phyloP scores from a whole-genome alignment of 768 basidiomycete genomes.

The Tylopilus rubrobrunneus region DNA sequence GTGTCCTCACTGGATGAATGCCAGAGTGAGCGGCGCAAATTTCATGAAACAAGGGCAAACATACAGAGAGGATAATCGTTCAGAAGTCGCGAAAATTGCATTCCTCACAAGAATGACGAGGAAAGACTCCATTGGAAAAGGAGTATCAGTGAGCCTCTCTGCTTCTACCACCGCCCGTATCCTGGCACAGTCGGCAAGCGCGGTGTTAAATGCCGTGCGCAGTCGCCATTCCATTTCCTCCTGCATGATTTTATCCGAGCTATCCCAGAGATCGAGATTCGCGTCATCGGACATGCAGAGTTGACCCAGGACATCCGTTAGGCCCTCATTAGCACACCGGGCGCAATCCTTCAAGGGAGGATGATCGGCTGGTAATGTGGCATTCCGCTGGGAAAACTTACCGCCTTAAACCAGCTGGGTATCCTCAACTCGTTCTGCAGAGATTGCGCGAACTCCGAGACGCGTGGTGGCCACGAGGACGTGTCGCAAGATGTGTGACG shows the following conservation, averaged over 20 bases:
- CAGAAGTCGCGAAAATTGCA: background rate
- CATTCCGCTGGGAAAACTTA: background rate
- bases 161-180: slow-evolving; percentile 1
- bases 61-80: background rate
- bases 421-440: no score
- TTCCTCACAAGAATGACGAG: slow-evolving; percentile 6
- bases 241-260: background rate
- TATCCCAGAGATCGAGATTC: background rate
- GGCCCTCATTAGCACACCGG: background rate
- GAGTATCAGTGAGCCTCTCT: background rate
- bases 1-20: background rate
- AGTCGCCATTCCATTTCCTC: background rate
- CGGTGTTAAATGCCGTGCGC: background rate
- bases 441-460: background rate
- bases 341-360: background rate
- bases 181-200: slow-evolving; percentile 6
- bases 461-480: background rate
- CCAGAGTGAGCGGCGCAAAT: no score
- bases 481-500: background rate
- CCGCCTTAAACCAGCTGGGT: slow-evolving; percentile 1
- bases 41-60: background rate
- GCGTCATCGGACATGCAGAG: background rate
- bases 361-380: background rate
- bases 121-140: slow-evolving; percentile 3
- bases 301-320: no score